phyloP scores from a whole-genome alignment of 2,329 filamentous ascomycete species.

The Drechslerella dactyloides region DNA sequence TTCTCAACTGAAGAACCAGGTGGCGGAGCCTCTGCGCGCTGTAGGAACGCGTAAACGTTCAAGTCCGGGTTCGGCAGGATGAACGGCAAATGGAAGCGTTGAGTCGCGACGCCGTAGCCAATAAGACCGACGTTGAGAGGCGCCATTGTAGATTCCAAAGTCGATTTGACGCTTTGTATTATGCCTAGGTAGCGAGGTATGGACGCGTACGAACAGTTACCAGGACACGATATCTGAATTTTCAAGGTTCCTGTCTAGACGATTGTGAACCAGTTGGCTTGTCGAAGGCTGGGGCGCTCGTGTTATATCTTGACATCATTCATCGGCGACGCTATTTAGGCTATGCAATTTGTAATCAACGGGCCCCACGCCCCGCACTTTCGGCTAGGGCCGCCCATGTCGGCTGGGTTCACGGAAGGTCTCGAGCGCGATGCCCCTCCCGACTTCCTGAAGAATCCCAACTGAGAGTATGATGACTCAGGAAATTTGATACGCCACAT shows the following conservation, averaged over 20 bases:
- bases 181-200: neutral
- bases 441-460: too few relatives aligned
- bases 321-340: neutral
- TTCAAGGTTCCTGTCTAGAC: neutral
- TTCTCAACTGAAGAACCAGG: conserved; percentile 34
- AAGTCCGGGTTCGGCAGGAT: conserved; percentile 62
- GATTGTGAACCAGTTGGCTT: neutral
- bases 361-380: neutral
- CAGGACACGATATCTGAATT: too few relatives aligned
- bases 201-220: too few relatives aligned
- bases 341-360: conserved; percentile 4
- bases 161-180: neutral
- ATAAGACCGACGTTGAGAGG: conserved; percentile 62
- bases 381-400: neutral
- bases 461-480: too few relatives aligned
- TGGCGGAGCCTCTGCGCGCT: conserved; percentile 58
- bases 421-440: neutral
- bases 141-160: conserved; percentile 22
- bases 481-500: too few relatives aligned
- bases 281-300: neutral
- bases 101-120: conserved; percentile 63
- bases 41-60: conserved; percentile 62
- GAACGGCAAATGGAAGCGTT: conserved; percentile 63
- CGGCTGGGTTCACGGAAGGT: neutral
- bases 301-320: neutral